A percentile compares a stretch with the other conserved stretches of the same genome.
These are phyloP conservation scores for Calonectria ilicicola DNA, from an alignment of 2,329 filamentous ascomycete genomes.

Conservation along the genomic window DNA sequence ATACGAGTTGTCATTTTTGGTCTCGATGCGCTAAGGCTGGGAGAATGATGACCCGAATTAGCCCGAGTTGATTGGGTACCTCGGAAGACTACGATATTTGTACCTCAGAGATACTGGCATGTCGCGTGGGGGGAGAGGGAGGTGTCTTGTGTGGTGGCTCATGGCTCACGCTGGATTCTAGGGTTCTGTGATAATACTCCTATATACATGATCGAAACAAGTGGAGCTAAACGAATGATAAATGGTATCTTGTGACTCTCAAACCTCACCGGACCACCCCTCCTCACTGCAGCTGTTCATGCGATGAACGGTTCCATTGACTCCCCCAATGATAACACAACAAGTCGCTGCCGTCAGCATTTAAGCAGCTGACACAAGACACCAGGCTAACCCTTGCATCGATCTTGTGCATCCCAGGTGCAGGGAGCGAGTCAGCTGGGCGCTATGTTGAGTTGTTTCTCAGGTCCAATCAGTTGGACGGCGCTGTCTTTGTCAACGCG, in stretches of 20 bases:
- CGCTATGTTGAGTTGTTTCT: not conserved
- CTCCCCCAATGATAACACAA: not conserved
- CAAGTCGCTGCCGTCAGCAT: not conserved
- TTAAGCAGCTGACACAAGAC: not conserved
- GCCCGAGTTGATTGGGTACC: no score
- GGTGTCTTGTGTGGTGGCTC: not conserved
- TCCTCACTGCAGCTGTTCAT: not conserved
- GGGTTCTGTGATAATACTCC: not conserved
- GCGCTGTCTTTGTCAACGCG: not conserved
- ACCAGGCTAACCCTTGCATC: not conserved
- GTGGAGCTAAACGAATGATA: not conserved
- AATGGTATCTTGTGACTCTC: not conserved
- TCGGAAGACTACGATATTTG: not conserved
- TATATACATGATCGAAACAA: not conserved
- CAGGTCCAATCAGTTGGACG: not conserved
- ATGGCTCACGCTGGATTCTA: not conserved
- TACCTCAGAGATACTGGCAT: not conserved
- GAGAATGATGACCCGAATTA: not conserved
- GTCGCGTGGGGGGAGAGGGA: no score
- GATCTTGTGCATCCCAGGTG: not conserved
- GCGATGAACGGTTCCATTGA: not conserved
- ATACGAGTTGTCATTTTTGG: conserved; percentile 7
- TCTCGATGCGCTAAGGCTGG: not conserved
- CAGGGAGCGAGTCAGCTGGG: not conserved
- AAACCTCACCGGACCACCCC: not conserved